phyloP scores from a whole-genome alignment of 805 yeast genomes.

The Candida ipomoeae region DNA sequence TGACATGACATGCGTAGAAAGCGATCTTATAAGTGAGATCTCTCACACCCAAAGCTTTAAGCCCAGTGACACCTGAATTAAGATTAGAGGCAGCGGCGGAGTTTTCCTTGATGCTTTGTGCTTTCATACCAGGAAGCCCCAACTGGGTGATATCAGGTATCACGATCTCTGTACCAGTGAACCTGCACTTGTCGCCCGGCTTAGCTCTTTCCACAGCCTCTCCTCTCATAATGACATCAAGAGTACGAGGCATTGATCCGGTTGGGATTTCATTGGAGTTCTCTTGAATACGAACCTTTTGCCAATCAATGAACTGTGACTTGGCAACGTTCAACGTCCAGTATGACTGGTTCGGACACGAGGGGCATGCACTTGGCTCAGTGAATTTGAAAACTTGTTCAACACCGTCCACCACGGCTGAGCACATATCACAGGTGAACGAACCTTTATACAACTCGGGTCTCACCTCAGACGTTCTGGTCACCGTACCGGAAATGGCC shows the following conservation, averaged over 20 bases:
- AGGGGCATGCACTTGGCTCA: constrained; percentile 89
- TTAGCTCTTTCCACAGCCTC: constrained; percentile 94
- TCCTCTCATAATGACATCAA: constrained; percentile 89
- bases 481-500: constrained; percentile 89
- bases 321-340: constrained; percentile 84
- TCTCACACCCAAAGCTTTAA: constrained; percentile 86
- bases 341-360: constrained; percentile 78
- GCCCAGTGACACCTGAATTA: constrained; percentile 82
- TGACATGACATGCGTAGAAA: constrained; percentile 86
- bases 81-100: constrained; percentile 64
- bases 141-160: constrained; percentile 92
- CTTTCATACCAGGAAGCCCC: constrained; percentile 92
- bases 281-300: constrained; percentile 90
- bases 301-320: constrained; percentile 94
- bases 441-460: constrained; percentile 88
- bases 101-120: constrained; percentile 69
- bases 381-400: constrained; percentile 93
- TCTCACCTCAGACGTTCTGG: constrained; percentile 92
- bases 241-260: constrained; percentile 96
- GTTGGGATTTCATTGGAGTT: constrained; percentile 96
- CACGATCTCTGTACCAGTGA: constrained; percentile 92
- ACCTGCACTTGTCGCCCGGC: constrained; percentile 93
- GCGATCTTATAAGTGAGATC: constrained; percentile 91
- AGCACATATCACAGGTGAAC: constrained; percentile 85
- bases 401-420: constrained; percentile 78